Conservation (phyloP, 805 yeast species). For the Lipomyces oligophaga region DNA sequence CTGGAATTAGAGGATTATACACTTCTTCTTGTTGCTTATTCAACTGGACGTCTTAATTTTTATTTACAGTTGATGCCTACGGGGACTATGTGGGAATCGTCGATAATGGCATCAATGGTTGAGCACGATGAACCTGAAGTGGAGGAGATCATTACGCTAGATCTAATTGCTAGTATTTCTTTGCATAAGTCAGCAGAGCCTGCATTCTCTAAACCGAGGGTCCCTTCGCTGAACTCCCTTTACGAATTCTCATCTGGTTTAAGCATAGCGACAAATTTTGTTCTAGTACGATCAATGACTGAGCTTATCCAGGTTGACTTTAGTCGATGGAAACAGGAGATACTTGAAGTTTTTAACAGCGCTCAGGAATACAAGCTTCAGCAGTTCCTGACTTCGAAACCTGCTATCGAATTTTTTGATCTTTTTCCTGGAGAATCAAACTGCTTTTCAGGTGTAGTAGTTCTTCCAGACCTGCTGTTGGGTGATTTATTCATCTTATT, state of each 20-base stretch:
- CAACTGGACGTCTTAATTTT: constrained; percentile 30
- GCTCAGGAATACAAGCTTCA: constrained; percentile 3
- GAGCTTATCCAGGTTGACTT: constrained; percentile 13
- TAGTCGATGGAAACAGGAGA: constrained; percentile 5
- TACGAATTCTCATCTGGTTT: not conserved
- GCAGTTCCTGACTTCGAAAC: constrained; percentile 3
- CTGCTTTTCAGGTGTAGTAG: constrained; percentile 13
- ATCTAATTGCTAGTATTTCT: constrained; percentile 8
- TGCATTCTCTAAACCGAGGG: too few relatives aligned
- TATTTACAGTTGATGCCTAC: constrained; percentile 29
- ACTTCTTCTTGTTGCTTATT: constrained; percentile 25
- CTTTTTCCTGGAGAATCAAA: too few relatives aligned
- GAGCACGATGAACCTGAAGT: not conserved
- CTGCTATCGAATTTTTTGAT: constrained; percentile 5
- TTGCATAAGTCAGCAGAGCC: not conserved
- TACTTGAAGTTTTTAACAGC: constrained; percentile 9
- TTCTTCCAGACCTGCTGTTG: constrained; percentile 8
- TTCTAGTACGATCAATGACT: constrained; percentile 4
- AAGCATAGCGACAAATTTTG: not conserved
- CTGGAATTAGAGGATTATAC: constrained; percentile 31
- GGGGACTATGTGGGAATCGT: constrained; percentile 16
- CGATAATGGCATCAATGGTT: constrained; percentile 4
- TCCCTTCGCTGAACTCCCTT: not conserved
- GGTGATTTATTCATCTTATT: constrained; percentile 10
- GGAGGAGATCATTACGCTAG: not conserved